phyloP scores from a whole-genome alignment of 805 yeast species.

The Kregervanrija pseudodelftensis region DNA sequence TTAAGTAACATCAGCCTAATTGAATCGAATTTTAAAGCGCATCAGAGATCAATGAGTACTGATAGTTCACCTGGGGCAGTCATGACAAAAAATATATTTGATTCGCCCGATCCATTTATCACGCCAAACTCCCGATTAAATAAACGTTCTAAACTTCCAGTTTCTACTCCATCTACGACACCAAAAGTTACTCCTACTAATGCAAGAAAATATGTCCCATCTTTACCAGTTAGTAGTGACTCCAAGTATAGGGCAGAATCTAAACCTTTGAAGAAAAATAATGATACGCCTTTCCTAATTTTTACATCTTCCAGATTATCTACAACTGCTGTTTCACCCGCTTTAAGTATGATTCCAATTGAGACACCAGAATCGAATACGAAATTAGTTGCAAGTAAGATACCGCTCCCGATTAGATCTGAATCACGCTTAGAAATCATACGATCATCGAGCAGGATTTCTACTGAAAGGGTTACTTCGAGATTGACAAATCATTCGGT shows the following conservation, averaged over 20 bases:
- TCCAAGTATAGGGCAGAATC: background rate
- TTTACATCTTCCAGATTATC: background rate
- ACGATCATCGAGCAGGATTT: slow-evolving; percentile 10
- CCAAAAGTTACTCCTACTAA: slow-evolving; percentile 9
- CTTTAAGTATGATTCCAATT: background rate
- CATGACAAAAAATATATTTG: slow-evolving; percentile 5
- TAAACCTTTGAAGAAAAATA: too few relatives aligned
- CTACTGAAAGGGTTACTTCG: background rate
- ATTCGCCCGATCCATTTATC: slow-evolving; percentile 24
- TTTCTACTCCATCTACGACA: slow-evolving; percentile 10
- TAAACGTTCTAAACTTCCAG: slow-evolving; percentile 8
- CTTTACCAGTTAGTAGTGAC: slow-evolving; percentile 14
- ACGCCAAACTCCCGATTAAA: slow-evolving; percentile 21
- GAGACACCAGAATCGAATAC: slow-evolving; percentile 1
- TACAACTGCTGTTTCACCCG: background rate
- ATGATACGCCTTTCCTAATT: background rate
- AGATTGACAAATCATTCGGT: background rate
- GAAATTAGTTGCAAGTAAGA: slow-evolving; percentile 6
- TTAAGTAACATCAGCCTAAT: background rate
- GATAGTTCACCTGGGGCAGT: slow-evolving; percentile 10
- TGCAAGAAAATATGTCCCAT: slow-evolving; percentile 16
- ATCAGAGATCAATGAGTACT: background rate
- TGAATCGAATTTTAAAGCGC: background rate
- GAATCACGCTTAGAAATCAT: slow-evolving; percentile 18
- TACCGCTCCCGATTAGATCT: slow-evolving; percentile 24